Conservation (phyloP, 1,139 yeast genomes). For the Suhomyces coccinellae region DNA sequence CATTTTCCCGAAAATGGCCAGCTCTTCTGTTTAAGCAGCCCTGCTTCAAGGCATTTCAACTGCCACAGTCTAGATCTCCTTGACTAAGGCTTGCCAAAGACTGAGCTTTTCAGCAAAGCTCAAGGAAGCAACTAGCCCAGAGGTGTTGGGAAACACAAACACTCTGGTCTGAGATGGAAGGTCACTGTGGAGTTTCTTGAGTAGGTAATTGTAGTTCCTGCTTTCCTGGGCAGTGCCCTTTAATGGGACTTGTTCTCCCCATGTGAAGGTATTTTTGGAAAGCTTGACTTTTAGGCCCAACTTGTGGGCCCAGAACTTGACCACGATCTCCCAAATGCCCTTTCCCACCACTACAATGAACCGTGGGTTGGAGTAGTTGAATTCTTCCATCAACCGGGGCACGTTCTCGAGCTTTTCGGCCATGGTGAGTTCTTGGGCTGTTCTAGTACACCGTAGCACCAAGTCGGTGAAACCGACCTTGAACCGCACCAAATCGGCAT, state of each 20-base stretch:
- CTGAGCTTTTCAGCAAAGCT: slow-evolving; percentile 45
- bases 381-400: slow-evolving; percentile 50
- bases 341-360: slow-evolving; percentile 66
- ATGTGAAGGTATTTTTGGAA: slow-evolving; percentile 33
- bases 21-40: no score
- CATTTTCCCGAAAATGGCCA: no score
- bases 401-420: slow-evolving; percentile 59
- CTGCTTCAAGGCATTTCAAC: no score
- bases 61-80: not conserved
- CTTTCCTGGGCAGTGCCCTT: slow-evolving; percentile 11
- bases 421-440: slow-evolving; percentile 54
- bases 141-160: slow-evolving; percentile 71
- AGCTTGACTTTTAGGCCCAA: slow-evolving; percentile 20
- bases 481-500: slow-evolving; percentile 46
- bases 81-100: slow-evolving; percentile 47
- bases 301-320: slow-evolving; percentile 20
- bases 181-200: slow-evolving; percentile 18
- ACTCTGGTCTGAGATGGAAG: slow-evolving; percentile 24
- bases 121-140: slow-evolving; percentile 67
- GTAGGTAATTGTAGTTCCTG: slow-evolving; percentile 18
- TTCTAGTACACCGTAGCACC: slow-evolving; percentile 62
- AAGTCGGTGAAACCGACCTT: slow-evolving; percentile 72
- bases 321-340: slow-evolving; percentile 73
- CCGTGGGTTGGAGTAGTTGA: slow-evolving; percentile 38
- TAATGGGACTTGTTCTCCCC: slow-evolving; percentile 49